A percentile compares a stretch with the other conserved stretches of the same genome.
These are phyloP conservation scores for Trichosporon ovoides DNA, from an alignment of 1,284 basidiomycete genomes.

Conservation along the genomic window DNA sequence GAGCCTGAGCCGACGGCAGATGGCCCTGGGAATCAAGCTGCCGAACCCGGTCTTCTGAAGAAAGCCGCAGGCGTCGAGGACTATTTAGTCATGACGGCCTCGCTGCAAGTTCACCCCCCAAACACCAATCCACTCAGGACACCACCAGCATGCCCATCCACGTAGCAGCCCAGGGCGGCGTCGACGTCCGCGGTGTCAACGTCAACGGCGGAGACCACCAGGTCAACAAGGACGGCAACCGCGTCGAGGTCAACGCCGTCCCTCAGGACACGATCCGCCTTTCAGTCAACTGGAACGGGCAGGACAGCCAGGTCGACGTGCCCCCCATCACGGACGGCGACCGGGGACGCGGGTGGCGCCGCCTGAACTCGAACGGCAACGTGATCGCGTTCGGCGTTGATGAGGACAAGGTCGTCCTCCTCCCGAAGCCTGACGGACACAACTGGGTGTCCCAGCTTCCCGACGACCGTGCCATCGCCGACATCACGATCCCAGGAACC, in stretches of 20 bases:
- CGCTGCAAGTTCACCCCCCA: no score
- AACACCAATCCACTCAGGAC: neutral
- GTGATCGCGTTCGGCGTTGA: slow-evolving; percentile 15
- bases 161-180: slow-evolving; percentile 13
- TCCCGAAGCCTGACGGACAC: slow-evolving; percentile 7
- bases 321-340: slow-evolving; percentile 8
- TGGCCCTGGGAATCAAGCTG: no score
- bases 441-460: slow-evolving; percentile 15
- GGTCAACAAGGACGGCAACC: slow-evolving; percentile 15
- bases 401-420: slow-evolving; percentile 15
- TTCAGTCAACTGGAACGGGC: slow-evolving; percentile 10
- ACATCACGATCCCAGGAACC: slow-evolving; percentile 14
- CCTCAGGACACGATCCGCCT: slow-evolving; percentile 9
- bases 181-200: slow-evolving; percentile 12
- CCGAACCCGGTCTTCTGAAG: no score
- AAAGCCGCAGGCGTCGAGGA: no score
- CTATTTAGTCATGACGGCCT: no score
- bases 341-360: slow-evolving; percentile 16
- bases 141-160: slow-evolving; percentile 14
- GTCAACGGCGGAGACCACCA: slow-evolving; percentile 14
- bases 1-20: no score
- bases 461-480: slow-evolving; percentile 19
- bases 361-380: slow-evolving; percentile 6
- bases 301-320: slow-evolving; percentile 9
- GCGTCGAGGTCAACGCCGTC: slow-evolving; percentile 4